Evolutionary conservation across 2,329 filamentous ascomycete species (phyloP).

Genomic region (Neonectria ditissima): DNA sequence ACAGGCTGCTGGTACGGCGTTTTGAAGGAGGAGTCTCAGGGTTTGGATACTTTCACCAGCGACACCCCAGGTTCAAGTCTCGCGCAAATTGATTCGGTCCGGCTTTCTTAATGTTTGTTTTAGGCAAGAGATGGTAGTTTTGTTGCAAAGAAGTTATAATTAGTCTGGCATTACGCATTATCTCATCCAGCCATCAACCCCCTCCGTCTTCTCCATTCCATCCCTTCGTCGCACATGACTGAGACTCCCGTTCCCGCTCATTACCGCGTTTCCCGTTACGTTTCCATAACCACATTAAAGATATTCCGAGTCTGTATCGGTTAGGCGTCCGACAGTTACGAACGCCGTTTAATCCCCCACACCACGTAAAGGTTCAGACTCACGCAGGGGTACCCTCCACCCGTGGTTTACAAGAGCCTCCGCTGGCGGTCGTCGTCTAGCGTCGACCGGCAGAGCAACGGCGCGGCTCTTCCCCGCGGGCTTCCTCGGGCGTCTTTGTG

Average conservation of each 20-base stretch:
- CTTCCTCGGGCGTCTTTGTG: constrained; percentile 35
- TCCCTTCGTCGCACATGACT: not conserved
- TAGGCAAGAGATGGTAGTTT: not conserved
- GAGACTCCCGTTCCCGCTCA: not conserved
- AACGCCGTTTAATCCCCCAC: constrained; percentile 41
- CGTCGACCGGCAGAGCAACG: not conserved
- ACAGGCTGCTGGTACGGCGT: not conserved
- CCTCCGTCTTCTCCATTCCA: not conserved
- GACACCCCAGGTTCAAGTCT: not conserved
- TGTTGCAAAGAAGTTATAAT: not conserved
- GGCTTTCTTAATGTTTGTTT: not conserved
- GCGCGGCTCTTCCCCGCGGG: constrained; percentile 3
- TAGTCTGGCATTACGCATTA: constrained; percentile 18
- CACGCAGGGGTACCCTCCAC: constrained; percentile 40
- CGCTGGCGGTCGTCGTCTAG: not conserved
- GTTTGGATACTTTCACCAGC: not conserved
- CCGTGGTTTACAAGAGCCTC: constrained; percentile 1
- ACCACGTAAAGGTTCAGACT: constrained; percentile 47
- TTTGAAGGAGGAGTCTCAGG: not conserved
- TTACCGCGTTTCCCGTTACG: constrained; percentile 1
- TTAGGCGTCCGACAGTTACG: constrained; percentile 31
- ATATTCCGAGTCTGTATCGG: constrained; percentile 39
- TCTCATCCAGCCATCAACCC: not conserved
- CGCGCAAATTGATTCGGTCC: not conserved
- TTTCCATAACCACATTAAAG: constrained; percentile 10